phyloP scores from a whole-genome alignment of 106 monocot genomes.

The Posidonia australis region DNA sequence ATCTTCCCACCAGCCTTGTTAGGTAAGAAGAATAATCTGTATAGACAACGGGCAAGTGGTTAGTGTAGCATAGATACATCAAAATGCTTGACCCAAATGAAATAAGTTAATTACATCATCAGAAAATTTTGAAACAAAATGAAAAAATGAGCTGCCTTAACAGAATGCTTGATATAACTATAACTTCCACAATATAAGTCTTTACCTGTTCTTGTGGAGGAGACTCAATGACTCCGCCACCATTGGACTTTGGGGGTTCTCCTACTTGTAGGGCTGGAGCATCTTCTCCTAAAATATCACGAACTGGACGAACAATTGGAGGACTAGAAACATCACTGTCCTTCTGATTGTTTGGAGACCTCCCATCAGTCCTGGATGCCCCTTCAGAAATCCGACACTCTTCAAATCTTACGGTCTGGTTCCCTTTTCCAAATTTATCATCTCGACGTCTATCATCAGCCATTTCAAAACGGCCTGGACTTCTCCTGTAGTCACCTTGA shows the following conservation, averaged over 20 bases:
- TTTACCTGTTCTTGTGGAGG: slow-evolving; percentile 47
- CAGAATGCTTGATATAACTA: neutral
- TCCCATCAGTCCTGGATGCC: slow-evolving; percentile 32
- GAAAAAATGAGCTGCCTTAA: neutral
- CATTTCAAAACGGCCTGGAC: slow-evolving; percentile 50
- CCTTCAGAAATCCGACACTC: slow-evolving; percentile 38
- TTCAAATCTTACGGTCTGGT: slow-evolving; percentile 37
- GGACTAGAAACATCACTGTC: slow-evolving; percentile 26
- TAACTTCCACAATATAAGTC: neutral
- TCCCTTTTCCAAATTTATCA: slow-evolving; percentile 44
- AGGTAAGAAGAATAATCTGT: too few relatives aligned
- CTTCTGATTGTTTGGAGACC: slow-evolving; percentile 44
- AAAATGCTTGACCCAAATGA: neutral
- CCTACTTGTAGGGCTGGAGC: slow-evolving; percentile 49
- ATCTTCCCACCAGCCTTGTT: too few relatives aligned
- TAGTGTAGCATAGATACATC: neutral
- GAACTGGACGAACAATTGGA: slow-evolving; percentile 68
- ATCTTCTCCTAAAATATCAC: slow-evolving; percentile 72
- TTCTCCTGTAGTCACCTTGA: slow-evolving; percentile 46
- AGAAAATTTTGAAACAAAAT: neutral
- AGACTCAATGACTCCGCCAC: slow-evolving; percentile 18
- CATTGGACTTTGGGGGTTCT: slow-evolving; percentile 46
- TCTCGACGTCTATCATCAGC: slow-evolving; percentile 53
- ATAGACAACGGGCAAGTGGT: too few relatives aligned
- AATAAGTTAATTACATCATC: neutral